phyloP scores from a whole-genome alignment of 78 protist genomes.

The Planoprotostelium fungivorum region DNA sequence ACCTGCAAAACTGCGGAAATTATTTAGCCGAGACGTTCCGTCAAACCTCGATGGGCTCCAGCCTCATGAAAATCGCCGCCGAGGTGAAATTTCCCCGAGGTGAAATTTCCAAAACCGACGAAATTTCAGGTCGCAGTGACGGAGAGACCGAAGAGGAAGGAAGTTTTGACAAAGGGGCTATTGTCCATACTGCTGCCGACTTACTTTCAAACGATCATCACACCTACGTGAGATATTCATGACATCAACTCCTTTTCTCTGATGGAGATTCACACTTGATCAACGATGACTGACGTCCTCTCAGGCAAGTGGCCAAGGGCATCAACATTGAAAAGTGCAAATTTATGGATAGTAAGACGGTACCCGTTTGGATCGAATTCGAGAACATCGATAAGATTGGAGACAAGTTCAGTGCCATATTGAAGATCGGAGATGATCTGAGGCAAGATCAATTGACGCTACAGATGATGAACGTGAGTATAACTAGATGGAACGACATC shows the following conservation, averaged over 20 bases:
- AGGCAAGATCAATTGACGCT: slow-evolving; percentile 86
- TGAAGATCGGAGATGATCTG: slow-evolving; percentile 73
- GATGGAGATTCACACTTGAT: background rate
- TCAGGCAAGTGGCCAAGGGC: slow-evolving; percentile 10
- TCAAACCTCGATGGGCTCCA: slow-evolving; percentile 13
- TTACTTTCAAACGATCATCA: background rate
- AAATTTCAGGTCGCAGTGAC: background rate
- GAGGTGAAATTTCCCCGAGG: slow-evolving; percentile 4
- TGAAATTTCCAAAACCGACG: background rate
- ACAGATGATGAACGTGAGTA: slow-evolving; percentile 70
- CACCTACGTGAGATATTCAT: background rate
- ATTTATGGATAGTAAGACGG: slow-evolving; percentile 80
- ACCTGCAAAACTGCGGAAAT: slow-evolving; percentile 49
- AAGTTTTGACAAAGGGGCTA: background rate
- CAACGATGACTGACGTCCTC: background rate
- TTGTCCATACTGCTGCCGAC: background rate
- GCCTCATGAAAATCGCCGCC: slow-evolving; percentile 16
- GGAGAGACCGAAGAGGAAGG: background rate
- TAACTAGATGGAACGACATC: slow-evolving; percentile 39
- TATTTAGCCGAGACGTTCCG: slow-evolving; percentile 13
- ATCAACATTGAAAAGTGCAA: slow-evolving; percentile 44
- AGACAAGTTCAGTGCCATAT: slow-evolving; percentile 26
- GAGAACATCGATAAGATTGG: slow-evolving; percentile 51
- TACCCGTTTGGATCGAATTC: slow-evolving; percentile 56
- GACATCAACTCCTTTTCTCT: too few species aligned